Evolutionary conservation across 129 eudicot genomes (phyloP), one percentile per base, ranked within the genome.

Genomic region (Ambrosia trifida): DNA sequence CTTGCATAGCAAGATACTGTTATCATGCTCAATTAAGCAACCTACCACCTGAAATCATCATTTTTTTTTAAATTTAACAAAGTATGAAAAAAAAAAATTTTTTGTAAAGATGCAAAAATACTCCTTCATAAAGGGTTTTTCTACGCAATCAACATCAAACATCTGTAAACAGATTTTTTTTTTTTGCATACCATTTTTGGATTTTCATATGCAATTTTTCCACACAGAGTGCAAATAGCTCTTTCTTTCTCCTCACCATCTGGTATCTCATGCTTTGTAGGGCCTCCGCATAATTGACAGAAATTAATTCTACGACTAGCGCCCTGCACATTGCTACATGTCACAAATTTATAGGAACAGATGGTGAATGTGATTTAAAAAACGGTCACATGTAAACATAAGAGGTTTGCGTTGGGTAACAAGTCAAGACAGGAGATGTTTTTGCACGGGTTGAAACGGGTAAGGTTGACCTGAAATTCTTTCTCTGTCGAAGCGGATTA

Each of bases 11-110:
- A 94, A 78, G 81, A 94, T 88, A 79, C 86, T 94, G 88, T 89
- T 85, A 68, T 94, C 96, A 64, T 94, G 98, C 87, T 89, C 96
- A 76, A 94, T 84, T 13, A 94, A 87, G 84, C 98, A 94, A 31
- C 97, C 97, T 5, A 94, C 97, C 28, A 94, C 98, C 98, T 94
- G 85, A 70, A 70, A 51, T 46, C 17, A 73, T 64, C 64, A 69
- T 10, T 49, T 69, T 70, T 38, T 14, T 38, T n/a, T n/a, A n/a
- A 64, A 60, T 38, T 64, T 41, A 72, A 76, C 30, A 52, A 66
- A 79, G 19, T 64, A 53, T 24, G 62, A 68, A 63, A 30, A 20
- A 2, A 3, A 18, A 19, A 52, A 16, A 35, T 3, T 5, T 7
- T 9, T 6, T 40, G 38, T 31, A 31, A 7, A 61, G 35, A 20